phyloP scores from a whole-genome alignment of 1,284 basidiomycete species.

The Boletellus dicymbophilus region DNA sequence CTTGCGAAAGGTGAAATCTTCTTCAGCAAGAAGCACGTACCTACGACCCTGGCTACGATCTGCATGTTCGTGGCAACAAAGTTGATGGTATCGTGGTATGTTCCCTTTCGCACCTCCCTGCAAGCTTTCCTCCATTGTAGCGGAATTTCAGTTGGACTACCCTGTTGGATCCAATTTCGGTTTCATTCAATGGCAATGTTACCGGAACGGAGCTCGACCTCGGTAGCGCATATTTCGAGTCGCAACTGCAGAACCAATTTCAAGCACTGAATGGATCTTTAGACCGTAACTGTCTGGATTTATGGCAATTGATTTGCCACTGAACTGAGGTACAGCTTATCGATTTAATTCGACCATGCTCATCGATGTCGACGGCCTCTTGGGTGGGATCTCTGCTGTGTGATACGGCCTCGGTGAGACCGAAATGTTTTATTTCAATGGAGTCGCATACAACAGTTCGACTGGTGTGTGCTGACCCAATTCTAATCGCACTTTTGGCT shows the following conservation, averaged over 20 bases:
- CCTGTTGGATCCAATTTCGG: constrained; percentile 3
- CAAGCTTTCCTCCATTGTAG: not conserved
- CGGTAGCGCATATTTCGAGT: not conserved
- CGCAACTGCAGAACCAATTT: not conserved
- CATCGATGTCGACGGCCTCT: constrained; percentile 5
- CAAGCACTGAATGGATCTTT: not conserved
- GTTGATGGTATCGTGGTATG: constrained; percentile 5
- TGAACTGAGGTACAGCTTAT: not conserved
- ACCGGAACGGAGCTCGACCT: constrained; percentile 4
- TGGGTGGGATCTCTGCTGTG: constrained; percentile 10
- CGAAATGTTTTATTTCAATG: constrained; percentile 6
- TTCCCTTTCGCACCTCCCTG: too few relatives aligned
- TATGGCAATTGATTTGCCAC: not conserved
- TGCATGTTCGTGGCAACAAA: not conserved
- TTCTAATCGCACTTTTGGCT: not conserved
- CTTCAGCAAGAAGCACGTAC: not conserved
- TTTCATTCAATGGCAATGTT: not conserved
- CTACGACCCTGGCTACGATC: not conserved
- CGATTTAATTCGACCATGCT: constrained; percentile 1
- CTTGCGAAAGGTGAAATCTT: not conserved
- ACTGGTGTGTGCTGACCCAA: not conserved
- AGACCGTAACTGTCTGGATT: not conserved
- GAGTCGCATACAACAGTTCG: constrained; percentile 8
- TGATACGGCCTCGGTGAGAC: not conserved
- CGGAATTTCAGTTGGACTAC: constrained; percentile 8